Conservation (phyloP, 768 basidiomycete species). For the Hortiboletus flavorubellus region DNA sequence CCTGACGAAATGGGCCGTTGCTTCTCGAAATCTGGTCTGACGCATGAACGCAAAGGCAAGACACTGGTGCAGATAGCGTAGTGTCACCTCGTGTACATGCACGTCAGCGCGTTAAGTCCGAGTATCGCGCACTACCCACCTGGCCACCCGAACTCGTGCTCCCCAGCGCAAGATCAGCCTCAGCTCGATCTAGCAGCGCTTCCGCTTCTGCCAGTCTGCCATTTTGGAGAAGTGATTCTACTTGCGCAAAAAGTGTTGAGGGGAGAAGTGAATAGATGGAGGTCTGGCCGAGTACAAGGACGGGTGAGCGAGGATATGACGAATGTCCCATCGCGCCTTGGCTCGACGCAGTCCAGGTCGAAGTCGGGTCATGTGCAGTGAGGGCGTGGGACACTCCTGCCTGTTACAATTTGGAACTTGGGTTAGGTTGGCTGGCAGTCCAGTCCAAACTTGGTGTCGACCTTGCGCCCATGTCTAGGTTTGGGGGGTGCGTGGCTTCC, state of each 20-base stretch:
- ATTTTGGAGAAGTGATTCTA: slow-evolving; percentile 62
- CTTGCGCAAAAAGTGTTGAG: slow-evolving; percentile 69
- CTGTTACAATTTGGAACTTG: no score
- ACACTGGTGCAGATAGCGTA: slow-evolving; percentile 76
- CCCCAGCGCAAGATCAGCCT: slow-evolving; percentile 31
- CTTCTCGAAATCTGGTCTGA: slow-evolving; percentile 82
- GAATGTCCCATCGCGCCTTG: slow-evolving; percentile 19
- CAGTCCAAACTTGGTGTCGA: slow-evolving; percentile 10
- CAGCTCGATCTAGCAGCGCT: slow-evolving; percentile 54
- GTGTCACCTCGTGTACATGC: slow-evolving; percentile 50
- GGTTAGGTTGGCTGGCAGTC: no score
- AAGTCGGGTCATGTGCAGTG: no score
- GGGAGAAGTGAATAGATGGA: slow-evolving; percentile 66
- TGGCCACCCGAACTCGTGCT: slow-evolving; percentile 5
- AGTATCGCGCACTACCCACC: slow-evolving; percentile 4
- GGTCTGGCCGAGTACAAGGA: slow-evolving; percentile 60
- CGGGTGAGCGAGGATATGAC: slow-evolving; percentile 62
- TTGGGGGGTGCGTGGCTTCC: slow-evolving; percentile 12
- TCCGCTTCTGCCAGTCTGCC: slow-evolving; percentile 65
- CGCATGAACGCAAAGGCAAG: slow-evolving; percentile 76
- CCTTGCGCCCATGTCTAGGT: slow-evolving; percentile 23
- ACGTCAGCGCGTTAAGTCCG: slow-evolving; percentile 3
- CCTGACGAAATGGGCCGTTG: slow-evolving; percentile 70
- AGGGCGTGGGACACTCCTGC: no score
- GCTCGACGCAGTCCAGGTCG: not conserved